Base-by-base conservation (phyloP, 345 rosid genomes). In the Euphorbia tirucalli region DNA sequence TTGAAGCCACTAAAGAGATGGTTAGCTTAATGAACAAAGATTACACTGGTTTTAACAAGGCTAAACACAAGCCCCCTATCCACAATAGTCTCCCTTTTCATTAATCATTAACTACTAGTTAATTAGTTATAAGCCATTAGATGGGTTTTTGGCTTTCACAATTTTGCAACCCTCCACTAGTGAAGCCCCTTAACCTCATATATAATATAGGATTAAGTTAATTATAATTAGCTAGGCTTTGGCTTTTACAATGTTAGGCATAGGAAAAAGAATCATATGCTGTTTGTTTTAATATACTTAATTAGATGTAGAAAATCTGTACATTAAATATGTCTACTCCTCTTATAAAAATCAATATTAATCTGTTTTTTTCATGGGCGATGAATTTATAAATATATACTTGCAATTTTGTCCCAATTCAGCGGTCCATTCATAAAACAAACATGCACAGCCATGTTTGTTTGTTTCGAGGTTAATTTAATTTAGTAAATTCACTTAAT, bases 11-110 rank as follows among this genome's bases (percentile, higher is more conserved):
- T 2, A 69, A 61, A 72, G 82, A 77, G 75, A 68, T 85, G 3
- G 82, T 68, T 14, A 79, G 61, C 72, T 44, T 85, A 44, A 74
- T 83, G 79, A 41, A 79, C 37, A 77, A 65, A 54, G 88, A 85
- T 74, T 85, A 85, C 75, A 59, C 0, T 11, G 84, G 80, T 24
- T 52, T 48, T 60, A 46, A 54, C 18, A 74, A 70, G 76, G 81
- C 83, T 30, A 55, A 77, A 35, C 82, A 81, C 61, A 83, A 79
- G 71, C 88, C 88, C 15, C 88, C 88, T 16, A 73, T 85, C 71
- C 74, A 86, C 81, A 86, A 86, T 66, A 66, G 73, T 35, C 57
- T 66, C 1, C 87, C 89, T 35, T 30, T 65, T 65, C 84, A 81
- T 35, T 62, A 32, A 62, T 61, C 2, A 63, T 10, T 19, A 7